Base-by-base conservation (phyloP, 495 filamentous ascomycete genomes). In the Penicillium cinerascens region DNA sequence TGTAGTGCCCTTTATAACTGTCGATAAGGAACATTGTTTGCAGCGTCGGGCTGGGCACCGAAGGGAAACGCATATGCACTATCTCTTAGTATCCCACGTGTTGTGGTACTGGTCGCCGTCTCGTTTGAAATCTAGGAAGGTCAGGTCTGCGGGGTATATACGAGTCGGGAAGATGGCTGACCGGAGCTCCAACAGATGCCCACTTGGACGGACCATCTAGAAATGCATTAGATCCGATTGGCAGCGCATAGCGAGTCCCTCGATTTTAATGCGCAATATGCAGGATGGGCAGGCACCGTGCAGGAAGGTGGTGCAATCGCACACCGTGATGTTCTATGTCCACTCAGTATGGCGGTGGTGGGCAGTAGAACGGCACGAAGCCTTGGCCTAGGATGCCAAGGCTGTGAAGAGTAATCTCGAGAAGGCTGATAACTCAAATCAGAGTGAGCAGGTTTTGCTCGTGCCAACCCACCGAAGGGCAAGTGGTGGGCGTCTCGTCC, bases 221-320 rank as follows among this genome's bases (percentile, higher is more conserved):
- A 38, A 52, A 41, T 33, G 37, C 1, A 46, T 26, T 21, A 16
- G 23, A 52, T 38, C 42, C 49, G 50, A 52, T 52, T 52, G 42
- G 50, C 13, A 36, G 38, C 13, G 22, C 18, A 35, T 23, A 7
- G 17, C 11, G 27, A 10, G n/a, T 37, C 11, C 50, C 7, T 42
- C 11, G 17, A 22, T 39, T 11, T n/a, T 1, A 46, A 41, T n/a
- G 15, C 36, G 18, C 50, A 23, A 51, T 44, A 45, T n/a, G 21
- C 11, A 21, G 20, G 49, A 52, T 52, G 41, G 50, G 41, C 50
- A 52, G 50, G 50, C 33, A 52, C 50, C 9, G n/a, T 22, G 23
- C 23, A 29, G 43, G 23, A 38, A 21, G 42, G 36, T 33, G 25
- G 36, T 33, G 36, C 42, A 36, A 47, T 8, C 8, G 33, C 33